Percentiles rank a stretch among this genome's conserved stretches.
phyloP scores from a whole-genome alignment of 192 early-diverging fungal genomes.

The Coemansia sp. region DNA sequence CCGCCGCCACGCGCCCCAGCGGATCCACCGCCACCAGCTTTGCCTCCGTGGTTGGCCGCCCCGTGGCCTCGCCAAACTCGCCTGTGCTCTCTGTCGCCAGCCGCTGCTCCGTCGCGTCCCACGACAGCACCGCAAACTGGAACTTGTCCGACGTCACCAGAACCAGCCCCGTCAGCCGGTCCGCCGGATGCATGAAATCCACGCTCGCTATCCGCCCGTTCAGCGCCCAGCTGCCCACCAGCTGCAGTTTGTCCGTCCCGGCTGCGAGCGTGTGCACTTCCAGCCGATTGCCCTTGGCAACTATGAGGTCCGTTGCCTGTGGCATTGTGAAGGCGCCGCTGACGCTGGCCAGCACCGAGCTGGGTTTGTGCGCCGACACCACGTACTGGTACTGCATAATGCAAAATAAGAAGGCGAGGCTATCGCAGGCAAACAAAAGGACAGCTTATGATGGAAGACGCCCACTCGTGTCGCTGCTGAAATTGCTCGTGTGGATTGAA shows the following conservation, averaged over 20 bases:
- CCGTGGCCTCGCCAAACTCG: constrained; percentile 56
- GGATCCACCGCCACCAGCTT: constrained; percentile 60
- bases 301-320: constrained; percentile 64
- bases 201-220: constrained; percentile 67
- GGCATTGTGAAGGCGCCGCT: constrained; percentile 64
- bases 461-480: no score
- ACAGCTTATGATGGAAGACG: no score
- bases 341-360: constrained; percentile 62
- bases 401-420: no score
- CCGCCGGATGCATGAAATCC: constrained; percentile 28
- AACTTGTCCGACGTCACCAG: constrained; percentile 65
- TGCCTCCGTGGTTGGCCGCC: constrained; percentile 52
- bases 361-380: constrained; percentile 75
- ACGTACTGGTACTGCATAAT: constrained; percentile 65
- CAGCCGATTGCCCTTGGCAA: constrained; percentile 55
- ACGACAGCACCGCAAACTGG: constrained; percentile 69
- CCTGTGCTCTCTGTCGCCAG: constrained; percentile 67
- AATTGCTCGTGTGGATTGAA: no score
- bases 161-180: constrained; percentile 56
- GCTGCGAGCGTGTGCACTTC: constrained; percentile 44
- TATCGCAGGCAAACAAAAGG: no score
- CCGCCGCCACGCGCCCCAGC: constrained; percentile 48
- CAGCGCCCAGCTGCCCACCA: constrained; percentile 57
- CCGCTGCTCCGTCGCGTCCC: constrained; percentile 45
- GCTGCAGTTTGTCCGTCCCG: constrained; percentile 42